Percentiles rank a stretch among this genome's conserved stretches.
These are phyloP conservation scores for Annulohypoxylon bovei DNA, from an alignment of 495 filamentous ascomycete genomes.

Conservation along the genomic window DNA sequence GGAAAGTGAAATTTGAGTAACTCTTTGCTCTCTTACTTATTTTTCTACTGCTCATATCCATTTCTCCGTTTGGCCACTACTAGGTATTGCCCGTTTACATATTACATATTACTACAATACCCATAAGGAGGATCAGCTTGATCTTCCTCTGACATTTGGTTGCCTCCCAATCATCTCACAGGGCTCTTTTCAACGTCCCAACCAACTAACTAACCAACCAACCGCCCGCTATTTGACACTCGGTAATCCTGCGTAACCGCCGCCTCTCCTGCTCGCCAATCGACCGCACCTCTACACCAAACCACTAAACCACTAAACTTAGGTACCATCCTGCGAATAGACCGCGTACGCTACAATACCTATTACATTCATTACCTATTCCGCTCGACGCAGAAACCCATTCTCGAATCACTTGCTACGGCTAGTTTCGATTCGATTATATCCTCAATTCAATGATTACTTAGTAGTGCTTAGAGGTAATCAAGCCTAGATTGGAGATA, in stretches of 20 bases:
- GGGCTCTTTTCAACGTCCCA: slow-evolving; percentile 8
- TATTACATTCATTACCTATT: slow-evolving; percentile 3
- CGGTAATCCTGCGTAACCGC: slow-evolving; percentile 32
- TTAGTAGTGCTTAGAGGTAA: slow-evolving; percentile 15
- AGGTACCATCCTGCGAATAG: slow-evolving; percentile 21
- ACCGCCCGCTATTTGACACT: slow-evolving; percentile 16
- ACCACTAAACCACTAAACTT: background rate
- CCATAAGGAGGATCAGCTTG: slow-evolving; percentile 14
- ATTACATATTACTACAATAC: slow-evolving; percentile 10
- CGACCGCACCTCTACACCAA: slow-evolving; percentile 22
- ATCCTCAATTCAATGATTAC: slow-evolving; percentile 36
- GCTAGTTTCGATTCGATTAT: slow-evolving; percentile 9
- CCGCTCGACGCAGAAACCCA: slow-evolving; percentile 17
- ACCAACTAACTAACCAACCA: slow-evolving; percentile 22
- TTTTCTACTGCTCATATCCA: background rate
- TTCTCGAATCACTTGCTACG: slow-evolving; percentile 14
- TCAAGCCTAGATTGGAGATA: slow-evolving; percentile 25
- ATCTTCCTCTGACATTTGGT: slow-evolving; percentile 19
- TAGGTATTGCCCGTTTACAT: slow-evolving; percentile 7
- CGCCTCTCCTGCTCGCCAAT: slow-evolving; percentile 16
- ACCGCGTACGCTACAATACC: slow-evolving; percentile 25
- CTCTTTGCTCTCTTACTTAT: background rate
- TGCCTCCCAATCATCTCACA: slow-evolving; percentile 30
- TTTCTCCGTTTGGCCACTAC: slow-evolving; percentile 1
- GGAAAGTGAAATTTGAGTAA: background rate